Evolutionary conservation across 176 grass and related monocot genomes (phyloP).

Genomic region (Triticum dicoccoides): DNA sequence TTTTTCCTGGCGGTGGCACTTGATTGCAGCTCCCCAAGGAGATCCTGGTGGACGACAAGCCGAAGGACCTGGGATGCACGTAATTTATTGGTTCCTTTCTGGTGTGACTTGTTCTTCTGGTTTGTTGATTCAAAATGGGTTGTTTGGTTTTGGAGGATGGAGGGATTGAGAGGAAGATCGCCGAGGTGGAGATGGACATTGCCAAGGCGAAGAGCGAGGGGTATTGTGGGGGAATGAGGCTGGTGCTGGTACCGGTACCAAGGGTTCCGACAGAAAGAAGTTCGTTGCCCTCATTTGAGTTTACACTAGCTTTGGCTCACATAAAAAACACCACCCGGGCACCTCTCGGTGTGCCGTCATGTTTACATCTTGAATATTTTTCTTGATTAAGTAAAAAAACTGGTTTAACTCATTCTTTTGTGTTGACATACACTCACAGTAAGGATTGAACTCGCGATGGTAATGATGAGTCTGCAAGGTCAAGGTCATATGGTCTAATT

Average conservation of each 20-base stretch:
- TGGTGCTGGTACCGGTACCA: neutral
- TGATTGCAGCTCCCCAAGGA: constrained; percentile 66
- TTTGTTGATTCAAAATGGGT: constrained; percentile 12
- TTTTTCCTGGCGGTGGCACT: neutral
- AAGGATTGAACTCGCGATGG: no score
- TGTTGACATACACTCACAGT: no score
- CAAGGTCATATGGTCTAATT: no score
- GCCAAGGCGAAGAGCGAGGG: no score
- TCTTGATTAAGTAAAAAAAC: no score
- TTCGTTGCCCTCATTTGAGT: constrained; percentile 85
- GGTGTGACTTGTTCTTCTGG: neutral
- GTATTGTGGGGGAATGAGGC: no score
- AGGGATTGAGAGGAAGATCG: constrained; percentile 67
- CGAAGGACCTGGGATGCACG: constrained; percentile 83
- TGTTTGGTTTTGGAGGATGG: constrained; percentile 31
- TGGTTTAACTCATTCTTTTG: no score
- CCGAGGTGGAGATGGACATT: constrained; percentile 86
- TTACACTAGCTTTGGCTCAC: constrained; percentile 90
- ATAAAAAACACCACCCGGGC: no score
- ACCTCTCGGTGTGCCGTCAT: no score
- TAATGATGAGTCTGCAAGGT: no score
- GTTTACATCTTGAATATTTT: no score
- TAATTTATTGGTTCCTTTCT: constrained; percentile 36
- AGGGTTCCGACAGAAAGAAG: constrained; percentile 41
- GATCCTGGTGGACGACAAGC: constrained; percentile 77